phyloP scores from a whole-genome alignment of 345 rosid species.

The Eucalyptus sp. region DNA sequence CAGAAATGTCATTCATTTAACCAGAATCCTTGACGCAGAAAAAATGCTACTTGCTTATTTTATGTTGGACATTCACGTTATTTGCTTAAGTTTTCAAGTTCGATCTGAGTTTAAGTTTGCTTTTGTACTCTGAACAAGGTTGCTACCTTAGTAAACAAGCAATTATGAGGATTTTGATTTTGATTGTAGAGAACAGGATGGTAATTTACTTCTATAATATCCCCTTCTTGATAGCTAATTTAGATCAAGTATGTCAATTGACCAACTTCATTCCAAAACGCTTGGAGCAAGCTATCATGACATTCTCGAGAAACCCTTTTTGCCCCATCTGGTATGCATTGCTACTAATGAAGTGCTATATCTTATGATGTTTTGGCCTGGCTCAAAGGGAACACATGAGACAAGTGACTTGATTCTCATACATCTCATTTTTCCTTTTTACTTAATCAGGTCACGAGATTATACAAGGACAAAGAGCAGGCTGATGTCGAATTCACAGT shows the following conservation, averaged over 20 bases:
- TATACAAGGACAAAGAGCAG: constrained; percentile 72
- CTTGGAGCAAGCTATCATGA: neutral
- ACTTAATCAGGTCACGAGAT: constrained; percentile 23
- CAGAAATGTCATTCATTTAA: too few species aligned
- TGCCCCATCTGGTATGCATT: neutral
- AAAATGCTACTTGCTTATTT: too few species aligned
- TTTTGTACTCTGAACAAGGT: too few species aligned
- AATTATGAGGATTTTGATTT: neutral
- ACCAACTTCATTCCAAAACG: neutral
- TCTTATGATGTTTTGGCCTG: neutral
- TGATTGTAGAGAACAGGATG: neutral
- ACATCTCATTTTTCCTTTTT: neutral
- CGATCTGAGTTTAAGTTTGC: too few species aligned
- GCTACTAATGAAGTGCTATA: neutral
- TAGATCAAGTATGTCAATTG: neutral
- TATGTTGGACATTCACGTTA: too few species aligned
- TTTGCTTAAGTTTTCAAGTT: too few species aligned
- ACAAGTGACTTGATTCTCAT: neutral
- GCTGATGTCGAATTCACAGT: constrained; percentile 86
- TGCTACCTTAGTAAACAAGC: neutral
- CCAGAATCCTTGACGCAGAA: too few species aligned
- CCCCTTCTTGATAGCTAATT: neutral
- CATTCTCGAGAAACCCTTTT: neutral
- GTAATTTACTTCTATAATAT: neutral
- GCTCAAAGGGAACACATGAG: neutral